phyloP scores from a whole-genome alignment of 176 grass and related monocot genomes.

The Carex kokanica region DNA sequence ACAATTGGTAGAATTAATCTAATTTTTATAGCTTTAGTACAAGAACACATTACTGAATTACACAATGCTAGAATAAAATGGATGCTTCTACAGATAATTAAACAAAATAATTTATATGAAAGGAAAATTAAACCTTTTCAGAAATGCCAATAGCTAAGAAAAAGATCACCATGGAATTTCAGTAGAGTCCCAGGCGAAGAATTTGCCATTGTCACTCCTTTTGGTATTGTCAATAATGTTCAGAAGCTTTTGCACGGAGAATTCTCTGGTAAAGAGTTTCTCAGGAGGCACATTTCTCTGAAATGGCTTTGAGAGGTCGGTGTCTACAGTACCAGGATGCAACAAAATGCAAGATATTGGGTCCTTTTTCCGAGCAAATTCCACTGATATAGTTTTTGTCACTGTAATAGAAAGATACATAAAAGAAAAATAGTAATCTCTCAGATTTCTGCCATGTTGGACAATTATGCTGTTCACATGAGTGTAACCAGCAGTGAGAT shows the following conservation, averaged over 20 bases:
- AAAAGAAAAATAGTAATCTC: background rate
- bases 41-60: background rate
- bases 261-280: slow-evolving; percentile 73
- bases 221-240: slow-evolving; percentile 55
- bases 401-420: slow-evolving; percentile 42
- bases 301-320: slow-evolving; percentile 77
- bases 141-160: background rate
- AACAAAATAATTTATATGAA: background rate
- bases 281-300: slow-evolving; percentile 64
- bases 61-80: background rate
- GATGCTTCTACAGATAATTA: background rate
- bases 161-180: slow-evolving; percentile 65
- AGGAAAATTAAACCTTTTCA: slow-evolving; percentile 16
- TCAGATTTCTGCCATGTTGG: background rate
- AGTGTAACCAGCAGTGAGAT: background rate
- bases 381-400: slow-evolving; percentile 74
- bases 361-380: slow-evolving; percentile 62
- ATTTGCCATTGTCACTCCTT: slow-evolving; percentile 71
- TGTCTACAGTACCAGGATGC: slow-evolving; percentile 89
- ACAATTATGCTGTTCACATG: background rate
- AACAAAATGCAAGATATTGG: slow-evolving; percentile 61
- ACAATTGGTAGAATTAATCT: background rate
- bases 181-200: slow-evolving; percentile 85
- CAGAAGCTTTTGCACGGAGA: slow-evolving; percentile 66
- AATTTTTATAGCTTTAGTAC: background rate